Conservation (phyloP, 2,329 filamentous ascomycete genomes). For the Exophiala sp. region DNA sequence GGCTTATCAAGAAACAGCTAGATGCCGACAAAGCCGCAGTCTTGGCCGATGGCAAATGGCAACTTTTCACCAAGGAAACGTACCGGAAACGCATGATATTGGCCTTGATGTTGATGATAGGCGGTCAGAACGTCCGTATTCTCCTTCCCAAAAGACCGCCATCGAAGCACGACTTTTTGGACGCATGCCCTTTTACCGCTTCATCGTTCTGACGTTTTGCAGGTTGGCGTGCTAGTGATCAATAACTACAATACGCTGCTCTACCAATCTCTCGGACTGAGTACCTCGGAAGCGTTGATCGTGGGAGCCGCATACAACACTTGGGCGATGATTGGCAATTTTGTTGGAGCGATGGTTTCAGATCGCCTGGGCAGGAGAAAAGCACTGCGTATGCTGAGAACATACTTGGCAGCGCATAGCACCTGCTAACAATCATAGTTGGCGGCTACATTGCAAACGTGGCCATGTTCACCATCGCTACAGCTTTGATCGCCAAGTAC, state of each 20-base stretch:
- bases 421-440: conserved; percentile 1
- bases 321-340: conserved; percentile 11
- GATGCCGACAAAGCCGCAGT: not conserved
- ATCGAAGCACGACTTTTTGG: not conserved
- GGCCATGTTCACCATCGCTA: conserved; percentile 9
- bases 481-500: conserved; percentile 11
- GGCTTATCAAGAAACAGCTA: conserved; percentile 8
- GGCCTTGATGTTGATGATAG: conserved; percentile 1
- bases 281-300: conserved; percentile 1
- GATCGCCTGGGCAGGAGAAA: conserved; percentile 9
- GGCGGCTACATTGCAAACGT: conserved; percentile 5
- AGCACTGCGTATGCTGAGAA: conserved; percentile 1
- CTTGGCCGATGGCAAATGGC: conserved; percentile 8
- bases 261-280: conserved; percentile 9
- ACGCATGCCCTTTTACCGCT: not conserved
- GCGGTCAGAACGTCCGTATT: conserved; percentile 7
- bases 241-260: conserved; percentile 14
- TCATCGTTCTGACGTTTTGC: not conserved
- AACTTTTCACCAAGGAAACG: conserved; percentile 8
- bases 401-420: not conserved
- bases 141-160: not conserved
- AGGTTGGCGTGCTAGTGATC: conserved; percentile 2
- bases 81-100: conserved; percentile 13
- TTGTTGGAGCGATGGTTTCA: conserved; percentile 5
- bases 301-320: conserved; percentile 11